Evolutionary conservation across 1,284 basidiomycete species (phyloP).

Genomic region (Austropuccinia psidii): DNA sequence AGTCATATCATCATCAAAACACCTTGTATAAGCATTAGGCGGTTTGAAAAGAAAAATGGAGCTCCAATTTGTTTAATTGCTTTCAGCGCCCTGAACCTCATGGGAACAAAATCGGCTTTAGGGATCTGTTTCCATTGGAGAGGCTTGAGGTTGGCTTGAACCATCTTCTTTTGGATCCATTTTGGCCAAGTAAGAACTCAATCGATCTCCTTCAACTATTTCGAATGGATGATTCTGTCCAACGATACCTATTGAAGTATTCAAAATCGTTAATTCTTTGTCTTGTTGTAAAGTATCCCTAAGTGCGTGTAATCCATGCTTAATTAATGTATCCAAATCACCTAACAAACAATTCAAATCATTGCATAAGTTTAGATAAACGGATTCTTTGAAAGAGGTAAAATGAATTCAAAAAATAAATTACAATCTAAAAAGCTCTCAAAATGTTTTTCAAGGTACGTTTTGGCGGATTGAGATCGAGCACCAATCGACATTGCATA

Average conservation of each 20-base stretch:
- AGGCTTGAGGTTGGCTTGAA: background rate
- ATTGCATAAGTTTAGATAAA: background rate
- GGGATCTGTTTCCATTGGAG: conserved; percentile 36
- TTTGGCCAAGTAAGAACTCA: conserved; percentile 14
- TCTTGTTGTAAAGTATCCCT: conserved; percentile 94
- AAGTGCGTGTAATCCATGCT: conserved; percentile 82
- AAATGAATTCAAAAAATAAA: conserved; percentile 46
- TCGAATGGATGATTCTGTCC: conserved; percentile 32
- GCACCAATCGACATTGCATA: conserved; percentile 98
- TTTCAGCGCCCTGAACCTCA: no score
- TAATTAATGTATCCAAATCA: conserved; percentile 72
- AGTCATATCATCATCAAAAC: no score
- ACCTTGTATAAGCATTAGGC: no score
- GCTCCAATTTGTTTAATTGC: no score
- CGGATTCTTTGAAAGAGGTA: background rate
- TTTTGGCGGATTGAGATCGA: conserved; percentile 94
- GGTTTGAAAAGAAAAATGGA: no score
- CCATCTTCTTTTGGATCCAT: conserved; percentile 36
- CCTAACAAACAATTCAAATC: conserved; percentile 48
- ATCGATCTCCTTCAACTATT: conserved; percentile 29
- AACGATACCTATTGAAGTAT: conserved; percentile 87
- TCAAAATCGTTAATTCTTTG: conserved; percentile 81
- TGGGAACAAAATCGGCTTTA: no score
- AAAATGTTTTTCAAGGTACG: conserved; percentile 91
- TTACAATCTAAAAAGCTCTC: conserved; percentile 74